These are phyloP conservation scores for Hyaloscypha finlandica DNA, from an alignment of 495 filamentous ascomycete species.

Conservation along the genomic window DNA sequence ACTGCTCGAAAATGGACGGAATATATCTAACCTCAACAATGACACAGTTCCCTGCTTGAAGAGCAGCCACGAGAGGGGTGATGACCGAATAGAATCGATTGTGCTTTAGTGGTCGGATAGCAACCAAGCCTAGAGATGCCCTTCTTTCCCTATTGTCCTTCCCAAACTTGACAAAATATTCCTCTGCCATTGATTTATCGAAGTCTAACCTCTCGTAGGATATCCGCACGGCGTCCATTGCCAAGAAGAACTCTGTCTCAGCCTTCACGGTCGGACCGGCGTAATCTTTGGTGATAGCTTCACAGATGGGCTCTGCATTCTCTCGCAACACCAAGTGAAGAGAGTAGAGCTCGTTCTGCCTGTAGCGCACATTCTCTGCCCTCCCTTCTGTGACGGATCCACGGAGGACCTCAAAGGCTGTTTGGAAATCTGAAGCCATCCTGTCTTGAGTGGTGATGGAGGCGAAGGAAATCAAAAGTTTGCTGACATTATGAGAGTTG, in stretches of 20 bases:
- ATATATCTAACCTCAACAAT: conserved; percentile 23
- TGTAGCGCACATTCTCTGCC: conserved; percentile 24
- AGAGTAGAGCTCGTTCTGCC: conserved; percentile 21
- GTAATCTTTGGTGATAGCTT: conserved; percentile 16
- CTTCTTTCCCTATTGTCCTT: conserved; percentile 22
- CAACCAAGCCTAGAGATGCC: conserved; percentile 18
- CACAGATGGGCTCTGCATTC: neutral
- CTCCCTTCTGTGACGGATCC: conserved; percentile 23
- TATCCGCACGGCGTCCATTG: conserved; percentile 14
- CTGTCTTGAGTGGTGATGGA: neutral
- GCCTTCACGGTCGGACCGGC: neutral
- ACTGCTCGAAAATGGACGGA: neutral
- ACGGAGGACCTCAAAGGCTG: neutral
- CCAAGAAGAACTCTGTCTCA: conserved; percentile 20
- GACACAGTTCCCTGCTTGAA: conserved; percentile 28
- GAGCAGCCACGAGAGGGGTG: conserved; percentile 7
- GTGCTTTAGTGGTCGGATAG: conserved; percentile 13
- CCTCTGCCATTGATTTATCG: conserved; percentile 20
- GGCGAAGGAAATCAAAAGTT: neutral
- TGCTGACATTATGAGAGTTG: neutral
- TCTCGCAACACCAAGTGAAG: conserved; percentile 16
- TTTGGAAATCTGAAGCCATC: neutral
- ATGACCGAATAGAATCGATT: conserved; percentile 26
- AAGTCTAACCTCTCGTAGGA: conserved; percentile 25
- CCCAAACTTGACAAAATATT: conserved; percentile 24